Evolutionary conservation across 1,284 basidiomycete species (phyloP), one percentile per base, ranked within the genome.

Genomic region (Cryptococcus sp.): DNA sequence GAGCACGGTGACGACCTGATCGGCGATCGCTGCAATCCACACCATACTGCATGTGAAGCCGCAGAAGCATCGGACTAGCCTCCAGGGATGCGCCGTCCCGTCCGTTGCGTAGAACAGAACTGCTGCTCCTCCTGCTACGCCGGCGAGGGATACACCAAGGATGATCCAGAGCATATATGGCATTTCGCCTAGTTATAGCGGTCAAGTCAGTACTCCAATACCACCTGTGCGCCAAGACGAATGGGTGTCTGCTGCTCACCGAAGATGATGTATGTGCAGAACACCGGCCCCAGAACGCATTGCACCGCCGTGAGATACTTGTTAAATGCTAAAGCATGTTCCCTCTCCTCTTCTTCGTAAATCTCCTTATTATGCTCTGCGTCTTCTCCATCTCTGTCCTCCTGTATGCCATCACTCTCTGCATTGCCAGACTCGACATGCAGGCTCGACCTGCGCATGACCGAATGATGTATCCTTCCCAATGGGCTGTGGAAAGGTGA

Each of bases 1-100:
- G 16, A 96, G 83, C 7, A 95, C 87, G 47, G 87, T 85, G 25
- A 96, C 91, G 3, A 94, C 92, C 75, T 96, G 91, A 73, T 95
- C 92, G 1, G 93, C 93, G 54, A 96, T 93, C 8, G 88, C 89
- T 84, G 94, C 91, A 67, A 96, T 95, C 93, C 93, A 96, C 5
- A 96, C 86, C 67, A 95, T 85, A 15, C 91, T 84, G 41, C 94
- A 88, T 35, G 88, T 78, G 78, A 97, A 97, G 0, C 93, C 93
- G 82, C 92, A 86, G 41, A 86, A 88, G 72, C 91, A 94, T 17
- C 92, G 83, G n/a, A 84, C 82, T 73, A 91, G 82, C 52, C 85
- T 83, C 54, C 85, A 85, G 2, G 83, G 78, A 0, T 83, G 82
- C 55, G 86, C 82, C 6, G 82, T 81, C 1, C 88, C 88, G 52